phyloP scores from a whole-genome alignment of 179 eudicot species.

The Gypsophila paniculata region DNA sequence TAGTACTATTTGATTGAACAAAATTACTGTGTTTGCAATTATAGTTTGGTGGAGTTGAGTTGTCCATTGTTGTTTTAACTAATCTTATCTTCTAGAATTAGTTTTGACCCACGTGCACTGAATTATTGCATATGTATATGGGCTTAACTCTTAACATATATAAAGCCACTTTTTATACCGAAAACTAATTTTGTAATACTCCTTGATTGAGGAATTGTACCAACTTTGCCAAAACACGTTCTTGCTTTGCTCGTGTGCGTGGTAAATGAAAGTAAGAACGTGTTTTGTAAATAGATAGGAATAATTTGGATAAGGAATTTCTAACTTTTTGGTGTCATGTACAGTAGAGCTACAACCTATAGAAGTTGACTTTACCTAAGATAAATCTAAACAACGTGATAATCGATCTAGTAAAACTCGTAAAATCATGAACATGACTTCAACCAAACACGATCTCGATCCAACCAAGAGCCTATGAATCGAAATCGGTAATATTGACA shows the following conservation, averaged over 20 bases:
- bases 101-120: slow-evolving; percentile 14
- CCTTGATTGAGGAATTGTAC: background rate
- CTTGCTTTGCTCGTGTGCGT: background rate
- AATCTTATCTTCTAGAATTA: slow-evolving; percentile 5
- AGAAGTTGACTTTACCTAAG: too few species aligned
- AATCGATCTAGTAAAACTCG: background rate
- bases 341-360: too few species aligned
- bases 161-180: background rate
- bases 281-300: too few species aligned
- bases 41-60: slow-evolving; percentile 1
- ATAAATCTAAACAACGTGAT: too few species aligned
- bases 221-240: background rate
- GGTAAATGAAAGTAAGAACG: too few species aligned
- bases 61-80: background rate
- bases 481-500: background rate
- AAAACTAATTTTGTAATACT: background rate
- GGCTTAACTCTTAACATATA: background rate
- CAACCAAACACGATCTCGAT: background rate
- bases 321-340: too few species aligned
- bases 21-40: background rate
- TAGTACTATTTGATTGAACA: slow-evolving; percentile 14
- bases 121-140: background rate
- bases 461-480: background rate
- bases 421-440: background rate
- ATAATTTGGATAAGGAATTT: too few species aligned